Conservation (phyloP, 768 basidiomycete species). For the Lactarius indigo region DNA sequence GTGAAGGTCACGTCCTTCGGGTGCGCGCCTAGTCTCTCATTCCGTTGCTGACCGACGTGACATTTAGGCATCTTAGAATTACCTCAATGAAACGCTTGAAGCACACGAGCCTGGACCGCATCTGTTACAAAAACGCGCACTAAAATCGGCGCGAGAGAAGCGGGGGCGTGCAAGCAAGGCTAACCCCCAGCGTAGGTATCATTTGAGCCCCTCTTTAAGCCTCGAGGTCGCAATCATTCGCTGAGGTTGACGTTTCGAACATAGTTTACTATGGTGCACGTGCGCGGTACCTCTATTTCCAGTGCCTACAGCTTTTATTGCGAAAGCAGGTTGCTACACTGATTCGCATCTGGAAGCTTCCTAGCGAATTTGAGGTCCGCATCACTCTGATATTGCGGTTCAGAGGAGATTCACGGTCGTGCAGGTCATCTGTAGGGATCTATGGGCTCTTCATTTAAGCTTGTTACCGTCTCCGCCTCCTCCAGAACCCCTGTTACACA, state of each 20-base stretch:
- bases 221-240: background rate
- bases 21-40: conserved; percentile 36
- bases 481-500: conserved; percentile 53
- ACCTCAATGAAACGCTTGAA: conserved; percentile 76
- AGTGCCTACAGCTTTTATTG: conserved; percentile 78
- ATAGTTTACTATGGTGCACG: conserved; percentile 82
- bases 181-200: conserved; percentile 56
- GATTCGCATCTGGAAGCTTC: conserved; percentile 62
- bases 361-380: conserved; percentile 73
- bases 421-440: conserved; percentile 69
- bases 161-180: conserved; percentile 48
- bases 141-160: conserved; percentile 56
- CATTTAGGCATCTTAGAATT: conserved; percentile 49
- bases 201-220: background rate
- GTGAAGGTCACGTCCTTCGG: conserved; percentile 89
- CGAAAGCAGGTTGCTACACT: conserved; percentile 71
- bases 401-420: conserved; percentile 4
- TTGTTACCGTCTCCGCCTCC: conserved; percentile 57
- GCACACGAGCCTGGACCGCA: conserved; percentile 61
- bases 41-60: background rate
- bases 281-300: conserved; percentile 76
- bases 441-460: conserved; percentile 76
- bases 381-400: background rate
- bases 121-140: conserved; percentile 57
- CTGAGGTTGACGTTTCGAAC: background rate